Conservation (phyloP, 1,284 basidiomycete genomes). For the Acaromyces ingoldii region DNA sequence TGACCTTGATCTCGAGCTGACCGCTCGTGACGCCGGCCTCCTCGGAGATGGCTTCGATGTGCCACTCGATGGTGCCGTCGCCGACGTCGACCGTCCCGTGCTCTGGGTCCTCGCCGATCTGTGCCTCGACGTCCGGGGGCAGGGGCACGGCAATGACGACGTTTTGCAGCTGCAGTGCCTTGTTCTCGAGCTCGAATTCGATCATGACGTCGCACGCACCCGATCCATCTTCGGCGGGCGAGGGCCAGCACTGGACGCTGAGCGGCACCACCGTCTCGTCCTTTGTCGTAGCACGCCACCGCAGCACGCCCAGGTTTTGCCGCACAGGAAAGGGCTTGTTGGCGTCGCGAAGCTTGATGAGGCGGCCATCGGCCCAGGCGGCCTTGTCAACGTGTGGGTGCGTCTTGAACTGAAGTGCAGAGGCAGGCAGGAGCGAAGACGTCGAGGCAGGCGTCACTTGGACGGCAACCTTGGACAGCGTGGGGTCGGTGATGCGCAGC, state of each 20-base stretch:
- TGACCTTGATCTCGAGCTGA: conserved; percentile 78
- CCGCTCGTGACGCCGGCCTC: conserved; percentile 60
- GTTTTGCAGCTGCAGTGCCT: conserved; percentile 64
- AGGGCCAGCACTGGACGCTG: conserved; percentile 94
- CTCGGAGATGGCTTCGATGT: conserved; percentile 62
- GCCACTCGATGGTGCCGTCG: conserved; percentile 66
- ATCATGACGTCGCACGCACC: conserved; percentile 77
- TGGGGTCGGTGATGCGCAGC: conserved; percentile 72
- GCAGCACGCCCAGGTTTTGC: conserved; percentile 70
- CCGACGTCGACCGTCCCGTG: conserved; percentile 77
- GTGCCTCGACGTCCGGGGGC: conserved; percentile 69
- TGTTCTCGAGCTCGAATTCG: conserved; percentile 89
- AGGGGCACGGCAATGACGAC: conserved; percentile 86
- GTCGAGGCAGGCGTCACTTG: conserved; percentile 59
- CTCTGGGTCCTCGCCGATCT: conserved; percentile 67
- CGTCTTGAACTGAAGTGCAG: conserved; percentile 80
- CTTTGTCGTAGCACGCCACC: conserved; percentile 84
- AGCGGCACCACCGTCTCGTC: conserved; percentile 88
- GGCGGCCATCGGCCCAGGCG: conserved; percentile 60
- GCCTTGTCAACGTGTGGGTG: conserved; percentile 93
- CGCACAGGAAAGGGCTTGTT: conserved; percentile 79
- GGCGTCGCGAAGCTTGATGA: conserved; percentile 79
- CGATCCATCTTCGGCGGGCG: conserved; percentile 78
- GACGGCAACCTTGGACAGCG: conserved; percentile 71
- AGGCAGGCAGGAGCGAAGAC: conserved; percentile 61